A percentile compares a stretch with the other conserved stretches of the same genome.
Conservation (phyloP, 768 basidiomycete genomes). For the Strobilomyces echinocephalus region DNA sequence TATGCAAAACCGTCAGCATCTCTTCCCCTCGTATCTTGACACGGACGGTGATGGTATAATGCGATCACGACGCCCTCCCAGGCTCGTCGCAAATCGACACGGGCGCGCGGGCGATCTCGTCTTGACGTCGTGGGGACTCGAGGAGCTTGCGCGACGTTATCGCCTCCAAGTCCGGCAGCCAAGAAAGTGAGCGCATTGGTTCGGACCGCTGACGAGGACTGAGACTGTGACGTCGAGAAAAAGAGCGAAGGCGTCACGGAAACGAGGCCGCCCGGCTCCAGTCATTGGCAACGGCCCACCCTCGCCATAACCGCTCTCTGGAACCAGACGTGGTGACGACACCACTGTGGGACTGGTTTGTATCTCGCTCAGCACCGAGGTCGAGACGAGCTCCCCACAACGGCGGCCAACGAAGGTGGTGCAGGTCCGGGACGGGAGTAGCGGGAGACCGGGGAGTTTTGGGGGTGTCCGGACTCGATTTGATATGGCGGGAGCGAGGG, state of each 20-base stretch:
- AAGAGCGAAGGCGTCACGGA: too few species aligned
- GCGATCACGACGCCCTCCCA: slow-evolving; percentile 63
- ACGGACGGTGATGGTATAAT: slow-evolving; percentile 68
- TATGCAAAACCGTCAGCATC: slow-evolving; percentile 24
- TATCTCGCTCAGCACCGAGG: slow-evolving; percentile 4
- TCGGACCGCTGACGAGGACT: slow-evolving; percentile 57
- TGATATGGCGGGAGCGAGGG: too few species aligned
- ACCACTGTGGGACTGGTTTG: slow-evolving; percentile 1
- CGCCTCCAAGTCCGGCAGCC: too few species aligned
- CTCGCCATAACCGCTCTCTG: not conserved
- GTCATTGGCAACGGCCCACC: too few species aligned
- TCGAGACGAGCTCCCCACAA: slow-evolving; percentile 10
- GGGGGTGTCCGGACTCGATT: too few species aligned
- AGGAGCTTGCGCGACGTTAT: slow-evolving; percentile 56
- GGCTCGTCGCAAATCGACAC: slow-evolving; percentile 74
- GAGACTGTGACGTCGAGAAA: not conserved
- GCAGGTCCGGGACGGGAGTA: slow-evolving; percentile 57
- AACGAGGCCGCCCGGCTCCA: too few species aligned
- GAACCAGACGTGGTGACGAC: slow-evolving; percentile 4
- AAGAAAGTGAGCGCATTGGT: slow-evolving; percentile 80
- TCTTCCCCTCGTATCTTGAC: not conserved
- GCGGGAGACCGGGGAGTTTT: slow-evolving; percentile 67
- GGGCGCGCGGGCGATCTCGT: too few species aligned
- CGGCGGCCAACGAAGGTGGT: slow-evolving; percentile 14
- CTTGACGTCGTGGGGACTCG: slow-evolving; percentile 58